Evolutionary conservation across 345 rosid species (phyloP), one percentile per base, ranked within the genome.

Genomic region (Psidium friedrichsthalianum): DNA sequence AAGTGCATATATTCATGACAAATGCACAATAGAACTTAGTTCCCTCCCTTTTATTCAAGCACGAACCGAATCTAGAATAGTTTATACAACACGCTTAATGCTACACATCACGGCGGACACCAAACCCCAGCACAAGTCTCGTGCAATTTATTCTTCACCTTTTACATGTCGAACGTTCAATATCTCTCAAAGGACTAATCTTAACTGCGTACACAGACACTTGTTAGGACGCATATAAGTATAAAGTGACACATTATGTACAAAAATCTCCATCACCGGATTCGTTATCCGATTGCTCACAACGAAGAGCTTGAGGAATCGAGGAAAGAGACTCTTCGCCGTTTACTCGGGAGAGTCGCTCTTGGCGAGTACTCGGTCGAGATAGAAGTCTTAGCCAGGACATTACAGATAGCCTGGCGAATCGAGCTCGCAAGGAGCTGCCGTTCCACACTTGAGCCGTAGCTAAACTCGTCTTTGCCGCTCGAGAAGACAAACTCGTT

Each of bases 251-350:
- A 36, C 22, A 8, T 6, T 32, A 69, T 69, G 47, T 32, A 69
- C 25, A 29, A 36, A 24, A 27, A 3, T 27, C 22, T 56, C 18
- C 8, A 5, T 82, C 59, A 13, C 16, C 16, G 44, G 29, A 32
- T 56, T 24, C 22, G 12, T 40, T 21, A 82, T 82, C 49, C 59
- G 18, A 51, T 51, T 44, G 22, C 82, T 88, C 87, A 91, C 2
- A 90, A 90, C 32, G 91, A 92, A 13, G 91, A 90, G 82, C 90
- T 83, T 0, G 89, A 91, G 52, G 96, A 90, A 64, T 91, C 88
- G 11, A 91, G 85, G 82, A 83, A 86, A 81, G 92, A 85, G 69
- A 90, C 49, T 88, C 91, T 89, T 76, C 85, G 90, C 74, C 90
- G 90, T 89, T 91, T 93, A 89, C 85, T 89, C 1, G 91, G 86